Evolutionary conservation across 768 basidiomycete genomes (phyloP).

Genomic region (Termitomyces sp.): DNA sequence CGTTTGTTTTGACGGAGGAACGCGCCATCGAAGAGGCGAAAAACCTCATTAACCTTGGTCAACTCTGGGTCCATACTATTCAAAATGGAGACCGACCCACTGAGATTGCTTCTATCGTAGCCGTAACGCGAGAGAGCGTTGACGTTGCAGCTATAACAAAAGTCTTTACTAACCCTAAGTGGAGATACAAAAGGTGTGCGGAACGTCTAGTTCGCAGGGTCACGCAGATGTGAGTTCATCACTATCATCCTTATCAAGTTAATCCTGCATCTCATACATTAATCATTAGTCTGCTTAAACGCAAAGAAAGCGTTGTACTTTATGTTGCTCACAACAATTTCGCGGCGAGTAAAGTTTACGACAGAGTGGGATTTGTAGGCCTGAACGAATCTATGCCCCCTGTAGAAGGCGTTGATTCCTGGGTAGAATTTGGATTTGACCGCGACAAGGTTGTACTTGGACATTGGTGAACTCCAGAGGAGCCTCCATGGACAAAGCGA

Average conservation of each 20-base stretch:
- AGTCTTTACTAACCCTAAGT: conserved; percentile 56
- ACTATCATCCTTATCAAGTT: neutral
- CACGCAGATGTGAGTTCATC: conserved; percentile 38
- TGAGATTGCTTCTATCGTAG: conserved; percentile 8
- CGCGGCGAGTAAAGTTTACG: conserved; percentile 52
- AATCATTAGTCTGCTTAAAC: conserved; percentile 22
- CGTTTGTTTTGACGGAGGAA: conserved; percentile 4
- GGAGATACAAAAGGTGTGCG: conserved; percentile 52
- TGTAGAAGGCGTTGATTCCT: conserved; percentile 35
- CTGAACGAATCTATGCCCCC: conserved; percentile 24
- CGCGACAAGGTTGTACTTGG: conserved; percentile 40
- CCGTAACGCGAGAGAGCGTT: conserved; percentile 44
- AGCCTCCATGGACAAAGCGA: neutral
- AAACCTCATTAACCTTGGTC: neutral
- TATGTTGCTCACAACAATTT: conserved; percentile 57
- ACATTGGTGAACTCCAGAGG: conserved; percentile 53
- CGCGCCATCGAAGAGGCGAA: conserved; percentile 2
- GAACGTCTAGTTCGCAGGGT: conserved; percentile 55
- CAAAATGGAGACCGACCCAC: neutral
- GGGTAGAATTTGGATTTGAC: conserved; percentile 63
- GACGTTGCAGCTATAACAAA: conserved; percentile 62
- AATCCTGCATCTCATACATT: neutral
- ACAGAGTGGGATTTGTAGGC: conserved; percentile 60
- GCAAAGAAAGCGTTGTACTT: conserved; percentile 47
- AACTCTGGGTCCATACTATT: conserved; percentile 7